Evolutionary conservation across 805 yeast species (phyloP).

Genomic region (Wickerhamiella allomyrinae): DNA sequence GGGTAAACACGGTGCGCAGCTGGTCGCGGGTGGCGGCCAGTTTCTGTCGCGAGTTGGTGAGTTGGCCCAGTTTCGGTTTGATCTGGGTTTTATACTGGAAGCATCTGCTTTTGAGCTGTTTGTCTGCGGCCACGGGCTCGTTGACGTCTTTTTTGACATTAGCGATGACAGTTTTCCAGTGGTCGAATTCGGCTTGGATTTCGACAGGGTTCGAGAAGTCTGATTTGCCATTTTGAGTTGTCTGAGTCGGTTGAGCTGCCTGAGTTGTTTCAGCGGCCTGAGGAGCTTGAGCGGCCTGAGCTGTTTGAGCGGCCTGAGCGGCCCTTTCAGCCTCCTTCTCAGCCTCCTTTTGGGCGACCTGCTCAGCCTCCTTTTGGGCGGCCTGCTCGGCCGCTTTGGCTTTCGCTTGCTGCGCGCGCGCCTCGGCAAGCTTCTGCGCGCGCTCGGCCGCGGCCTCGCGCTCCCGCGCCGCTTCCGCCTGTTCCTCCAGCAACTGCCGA

Average conservation of each 20-base stretch:
- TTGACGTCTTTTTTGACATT: slow-evolving; percentile 50
- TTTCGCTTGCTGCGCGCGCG: slow-evolving; percentile 1
- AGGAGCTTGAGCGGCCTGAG: slow-evolving; percentile 23
- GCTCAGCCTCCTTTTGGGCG: slow-evolving; percentile 5
- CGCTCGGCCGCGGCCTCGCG: slow-evolving; percentile 16
- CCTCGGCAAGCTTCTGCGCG: slow-evolving; percentile 3
- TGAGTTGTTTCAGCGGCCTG: slow-evolving; percentile 3
- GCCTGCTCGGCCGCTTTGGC: slow-evolving; percentile 5
- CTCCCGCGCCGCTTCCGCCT: slow-evolving; percentile 1
- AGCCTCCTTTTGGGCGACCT: slow-evolving; percentile 1
- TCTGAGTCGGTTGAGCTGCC: slow-evolving; percentile 22
- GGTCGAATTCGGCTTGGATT: slow-evolving; percentile 18
- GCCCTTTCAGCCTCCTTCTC: slow-evolving; percentile 7
- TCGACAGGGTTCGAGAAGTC: slow-evolving; percentile 18
- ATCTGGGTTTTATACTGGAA: slow-evolving; percentile 56
- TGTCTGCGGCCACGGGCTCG: slow-evolving; percentile 38
- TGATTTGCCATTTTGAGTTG: slow-evolving; percentile 5
- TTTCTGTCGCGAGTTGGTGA: slow-evolving; percentile 58
- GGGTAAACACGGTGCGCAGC: slow-evolving; percentile 34
- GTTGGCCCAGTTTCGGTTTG: slow-evolving; percentile 83
- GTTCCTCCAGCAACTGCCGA: not conserved
- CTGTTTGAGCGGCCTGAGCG: slow-evolving; percentile 5
- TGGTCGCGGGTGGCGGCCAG: slow-evolving; percentile 32
- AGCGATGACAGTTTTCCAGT: slow-evolving; percentile 22
- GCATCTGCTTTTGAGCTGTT: slow-evolving; percentile 39